phyloP scores from a whole-genome alignment of 2,329 filamentous ascomycete genomes.

The Fusarium sterilihyphosum region DNA sequence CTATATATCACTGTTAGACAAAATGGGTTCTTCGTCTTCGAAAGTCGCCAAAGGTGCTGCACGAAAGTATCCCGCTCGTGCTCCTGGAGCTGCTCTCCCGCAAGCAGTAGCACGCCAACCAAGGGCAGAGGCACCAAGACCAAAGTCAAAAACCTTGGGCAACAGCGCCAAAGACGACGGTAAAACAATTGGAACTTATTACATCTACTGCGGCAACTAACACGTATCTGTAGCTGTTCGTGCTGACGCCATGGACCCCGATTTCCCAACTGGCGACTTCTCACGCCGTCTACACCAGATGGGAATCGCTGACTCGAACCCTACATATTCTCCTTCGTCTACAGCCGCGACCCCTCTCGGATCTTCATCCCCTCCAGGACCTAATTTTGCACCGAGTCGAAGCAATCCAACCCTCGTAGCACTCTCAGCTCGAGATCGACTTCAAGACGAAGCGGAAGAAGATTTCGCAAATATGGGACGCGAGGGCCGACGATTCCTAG shows the following conservation, averaged over 20 bases:
- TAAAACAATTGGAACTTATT: background rate
- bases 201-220: constrained; percentile 9
- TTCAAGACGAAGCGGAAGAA: constrained; percentile 56
- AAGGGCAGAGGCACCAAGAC: constrained; percentile 22
- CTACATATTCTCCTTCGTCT: constrained; percentile 63
- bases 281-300: constrained; percentile 63
- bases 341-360: constrained; percentile 47
- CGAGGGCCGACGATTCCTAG: constrained; percentile 56
- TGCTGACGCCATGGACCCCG: constrained; percentile 54
- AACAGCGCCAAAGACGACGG: constrained; percentile 36
- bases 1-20: background rate
- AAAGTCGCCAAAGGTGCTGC: constrained; percentile 54
- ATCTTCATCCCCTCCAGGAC: constrained; percentile 34
- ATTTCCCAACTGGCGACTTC: constrained; percentile 56
- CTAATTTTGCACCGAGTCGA: constrained; percentile 45
- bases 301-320: constrained; percentile 64
- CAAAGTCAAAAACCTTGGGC: constrained; percentile 15
- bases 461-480: constrained; percentile 56
- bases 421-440: constrained; percentile 57
- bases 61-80: constrained; percentile 57
- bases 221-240: constrained; percentile 48
- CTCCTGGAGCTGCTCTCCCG: constrained; percentile 41
- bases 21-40: constrained; percentile 58
- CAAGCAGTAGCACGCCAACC: constrained; percentile 29
- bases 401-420: constrained; percentile 60